Evolutionary conservation across 2,329 filamentous ascomycete species (phyloP).

Genomic region (Helicocarpus griseus): DNA sequence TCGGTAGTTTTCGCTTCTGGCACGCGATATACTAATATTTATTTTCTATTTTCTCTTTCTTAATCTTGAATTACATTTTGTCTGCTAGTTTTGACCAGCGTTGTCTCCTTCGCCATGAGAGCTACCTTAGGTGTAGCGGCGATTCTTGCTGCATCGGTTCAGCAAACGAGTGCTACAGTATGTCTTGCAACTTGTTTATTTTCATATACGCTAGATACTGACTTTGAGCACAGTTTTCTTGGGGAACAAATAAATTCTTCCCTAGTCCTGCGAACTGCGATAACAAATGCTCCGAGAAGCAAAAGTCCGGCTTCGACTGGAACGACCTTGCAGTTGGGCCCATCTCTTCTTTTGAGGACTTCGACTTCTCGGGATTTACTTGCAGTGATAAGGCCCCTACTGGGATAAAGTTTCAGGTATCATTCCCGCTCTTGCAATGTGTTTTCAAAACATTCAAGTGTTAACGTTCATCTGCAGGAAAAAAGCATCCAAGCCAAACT

Average conservation of each 20-base stretch:
- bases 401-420: constrained; percentile 14
- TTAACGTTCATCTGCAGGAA: constrained; percentile 28
- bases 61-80: not conserved
- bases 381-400: constrained; percentile 46
- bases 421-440: not conserved
- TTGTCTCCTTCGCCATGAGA: constrained; percentile 15
- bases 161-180: constrained; percentile 19
- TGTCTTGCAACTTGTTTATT: constrained; percentile 1
- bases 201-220: not conserved
- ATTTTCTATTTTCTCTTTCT: constrained; percentile 4
- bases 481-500: constrained; percentile 54
- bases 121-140: constrained; percentile 12
- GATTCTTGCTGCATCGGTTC: constrained; percentile 14
- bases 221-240: constrained; percentile 25
- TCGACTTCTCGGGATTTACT: constrained; percentile 62
- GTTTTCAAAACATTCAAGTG: no score
- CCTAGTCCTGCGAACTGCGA: constrained; percentile 60
- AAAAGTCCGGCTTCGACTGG: constrained; percentile 66
- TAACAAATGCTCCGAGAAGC: constrained; percentile 66
- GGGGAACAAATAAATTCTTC: constrained; percentile 48
- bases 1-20: constrained; percentile 9
- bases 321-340: constrained; percentile 49
- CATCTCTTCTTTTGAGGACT: constrained; percentile 60
- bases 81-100: not conserved
- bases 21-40: constrained; percentile 10